Evolutionary conservation across 345 rosid genomes (phyloP), one percentile per base, ranked within the genome.

Genomic region (Eucalyptus shirleyi): DNA sequence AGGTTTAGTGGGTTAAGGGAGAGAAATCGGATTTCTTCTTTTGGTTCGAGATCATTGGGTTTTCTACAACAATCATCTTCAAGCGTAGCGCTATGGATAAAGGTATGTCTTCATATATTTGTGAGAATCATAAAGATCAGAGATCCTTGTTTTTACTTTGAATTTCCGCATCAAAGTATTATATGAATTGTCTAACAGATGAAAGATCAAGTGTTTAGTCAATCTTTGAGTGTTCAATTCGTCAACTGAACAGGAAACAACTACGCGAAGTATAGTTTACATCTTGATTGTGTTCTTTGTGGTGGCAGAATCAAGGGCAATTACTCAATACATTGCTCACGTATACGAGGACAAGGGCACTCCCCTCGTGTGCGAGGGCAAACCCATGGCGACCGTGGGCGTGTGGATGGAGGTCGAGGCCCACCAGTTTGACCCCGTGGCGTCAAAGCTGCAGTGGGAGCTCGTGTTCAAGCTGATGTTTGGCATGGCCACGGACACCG

Each of bases 221-320:
- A 16, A 65, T n/a, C 40, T 16, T 67, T 67, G 80, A 17, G 42
- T 8, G 42, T 32, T 67, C n/a, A 67, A 32, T 67, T 21, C 9
- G 80, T 32, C 80, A 17, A 17, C 23, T 67, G 80, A n/a, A 32
- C 80, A 32, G 14, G 55, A 65, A 88, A 50, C n/a, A 37, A 16
- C 50, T 24, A 32, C 23, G 83, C 89, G 50, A 28, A 49, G 18
- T 9, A 23, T 49, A 19, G 13, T 21, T 26, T 40, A 18, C 2
- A 11, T 82, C 32, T 32, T 42, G 50, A 59, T 62, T 59, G 9
- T 40, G 62, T 18, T 83, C 49, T 90, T 88, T 88, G 32, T 21
- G n/a, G 83, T 91, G 17, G 53, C 93, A 97, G 98, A 97, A 89
- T 97, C 99, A 69, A 96, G 98, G 93, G 99, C 99, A 34, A 94